Conservation (phyloP, 1,139 yeast species). For the Candida anutae region DNA sequence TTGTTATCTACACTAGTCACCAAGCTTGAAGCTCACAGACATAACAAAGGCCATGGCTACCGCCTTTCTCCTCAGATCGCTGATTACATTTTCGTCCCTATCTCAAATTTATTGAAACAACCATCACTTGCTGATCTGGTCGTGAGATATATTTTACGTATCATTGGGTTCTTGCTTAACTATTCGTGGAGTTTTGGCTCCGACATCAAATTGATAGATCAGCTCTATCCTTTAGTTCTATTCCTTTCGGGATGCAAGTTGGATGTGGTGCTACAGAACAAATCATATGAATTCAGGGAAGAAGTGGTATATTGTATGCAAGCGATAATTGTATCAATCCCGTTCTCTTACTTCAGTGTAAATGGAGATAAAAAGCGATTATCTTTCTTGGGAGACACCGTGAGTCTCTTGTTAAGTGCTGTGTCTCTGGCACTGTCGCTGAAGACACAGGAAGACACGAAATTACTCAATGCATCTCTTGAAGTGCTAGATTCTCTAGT, state of each 20-base stretch:
- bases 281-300: constrained; percentile 11
- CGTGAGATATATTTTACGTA: constrained; percentile 16
- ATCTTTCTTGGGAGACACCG: constrained; percentile 20
- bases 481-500: constrained; percentile 10
- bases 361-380: constrained; percentile 11
- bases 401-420: constrained; percentile 16
- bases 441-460: constrained; percentile 14
- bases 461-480: constrained; percentile 7
- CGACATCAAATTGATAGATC: constrained; percentile 23
- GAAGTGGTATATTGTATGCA: constrained; percentile 13
- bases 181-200: constrained; percentile 26
- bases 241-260: constrained; percentile 14
- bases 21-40: too few relatives aligned
- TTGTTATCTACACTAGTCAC: too few relatives aligned
- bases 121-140: constrained; percentile 15
- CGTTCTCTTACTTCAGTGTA: constrained; percentile 15
- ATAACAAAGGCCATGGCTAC: constrained; percentile 12
- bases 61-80: constrained; percentile 25
- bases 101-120: constrained; percentile 27
- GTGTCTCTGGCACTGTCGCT: constrained; percentile 4
- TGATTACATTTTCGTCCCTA: constrained; percentile 36
- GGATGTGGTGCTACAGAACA: too few relatives aligned
- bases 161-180: constrained; percentile 21
- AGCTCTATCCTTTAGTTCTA: constrained; percentile 27
- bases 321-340: constrained; percentile 12